These are phyloP conservation scores for Microdochium bolleyi DNA, from an alignment of 2,329 filamentous ascomycete genomes.

Conservation along the genomic window DNA sequence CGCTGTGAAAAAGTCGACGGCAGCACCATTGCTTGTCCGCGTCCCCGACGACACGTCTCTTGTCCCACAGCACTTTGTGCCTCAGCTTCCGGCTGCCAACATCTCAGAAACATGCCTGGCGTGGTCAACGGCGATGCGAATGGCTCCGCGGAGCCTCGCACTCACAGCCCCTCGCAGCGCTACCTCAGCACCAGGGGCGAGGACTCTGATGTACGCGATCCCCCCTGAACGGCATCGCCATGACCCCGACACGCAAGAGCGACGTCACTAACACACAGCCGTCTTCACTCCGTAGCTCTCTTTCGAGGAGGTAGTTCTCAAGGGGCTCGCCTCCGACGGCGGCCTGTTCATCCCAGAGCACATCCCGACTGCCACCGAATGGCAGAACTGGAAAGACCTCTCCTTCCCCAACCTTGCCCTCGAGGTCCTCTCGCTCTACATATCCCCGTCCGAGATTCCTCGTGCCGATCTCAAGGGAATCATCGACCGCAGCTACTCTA, in stretches of 20 bases:
- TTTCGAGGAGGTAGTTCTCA: slow-evolving; percentile 86
- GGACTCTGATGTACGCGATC: slow-evolving; percentile 34
- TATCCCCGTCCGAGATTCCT: slow-evolving; percentile 77
- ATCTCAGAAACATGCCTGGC: slow-evolving; percentile 27
- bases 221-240: slow-evolving; percentile 6
- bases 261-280: slow-evolving; percentile 2
- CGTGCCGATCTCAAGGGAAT: slow-evolving; percentile 71
- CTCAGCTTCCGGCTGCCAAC: background rate
- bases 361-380: slow-evolving; percentile 51
- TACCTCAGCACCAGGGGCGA: slow-evolving; percentile 44
- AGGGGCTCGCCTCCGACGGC: slow-evolving; percentile 78
- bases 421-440: slow-evolving; percentile 80
- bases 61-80: background rate
- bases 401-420: slow-evolving; percentile 77
- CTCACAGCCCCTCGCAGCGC: slow-evolving; percentile 36
- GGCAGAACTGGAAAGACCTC: slow-evolving; percentile 70
- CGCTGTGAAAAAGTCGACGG: background rate
- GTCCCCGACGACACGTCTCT: background rate
- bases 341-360: slow-evolving; percentile 85
- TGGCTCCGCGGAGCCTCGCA: slow-evolving; percentile 19
- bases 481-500: slow-evolving; percentile 78
- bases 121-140: slow-evolving; percentile 26
- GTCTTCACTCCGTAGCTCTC: slow-evolving; percentile 50
- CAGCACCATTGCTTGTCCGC: background rate
- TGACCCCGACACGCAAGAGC: slow-evolving; percentile 3